Evolutionary conservation across 2,329 filamentous ascomycete genomes (phyloP).

Genomic region (Xylaria sp.): DNA sequence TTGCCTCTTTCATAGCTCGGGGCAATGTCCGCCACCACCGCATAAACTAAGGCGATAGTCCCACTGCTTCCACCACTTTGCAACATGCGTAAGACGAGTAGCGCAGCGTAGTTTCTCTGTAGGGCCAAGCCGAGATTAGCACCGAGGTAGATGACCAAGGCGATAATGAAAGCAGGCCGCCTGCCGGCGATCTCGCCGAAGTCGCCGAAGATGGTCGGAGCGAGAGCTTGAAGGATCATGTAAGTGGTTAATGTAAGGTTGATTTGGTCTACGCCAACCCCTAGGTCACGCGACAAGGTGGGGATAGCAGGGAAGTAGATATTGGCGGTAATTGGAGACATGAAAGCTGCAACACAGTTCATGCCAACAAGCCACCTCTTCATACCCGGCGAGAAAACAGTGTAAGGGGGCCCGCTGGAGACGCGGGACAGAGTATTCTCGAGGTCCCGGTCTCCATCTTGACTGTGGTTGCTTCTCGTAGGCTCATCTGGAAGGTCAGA

Average conservation of each 20-base stretch:
- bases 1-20: conserved; percentile 76
- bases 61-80: conserved; percentile 74
- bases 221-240: conserved; percentile 72
- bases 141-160: conserved; percentile 66
- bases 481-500: conserved; percentile 34
- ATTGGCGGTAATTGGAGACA: conserved; percentile 70
- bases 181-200: conserved; percentile 70
- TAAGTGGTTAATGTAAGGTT: conserved; percentile 68
- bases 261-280: conserved; percentile 55
- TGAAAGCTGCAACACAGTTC: conserved; percentile 63
- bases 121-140: conserved; percentile 71
- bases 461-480: conserved; percentile 31
- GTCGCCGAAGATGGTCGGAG: conserved; percentile 70
- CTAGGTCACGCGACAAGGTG: conserved; percentile 53
- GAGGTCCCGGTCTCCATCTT: conserved; percentile 43
- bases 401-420: conserved; percentile 56
- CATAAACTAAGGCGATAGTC: conserved; percentile 76
- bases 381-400: conserved; percentile 54
- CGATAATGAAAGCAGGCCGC: conserved; percentile 69
- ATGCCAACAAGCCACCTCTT: conserved; percentile 65
- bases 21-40: conserved; percentile 77
- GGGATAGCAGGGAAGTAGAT: conserved; percentile 63
- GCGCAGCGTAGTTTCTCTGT: conserved; percentile 66
- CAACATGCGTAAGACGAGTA: conserved; percentile 70
- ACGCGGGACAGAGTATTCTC: conserved; percentile 51